Percentiles rank a stretch among this genome's conserved stretches.
phyloP scores from a whole-genome alignment of 2,329 filamentous ascomycete genomes.

The Cladosporium cucumerinum region DNA sequence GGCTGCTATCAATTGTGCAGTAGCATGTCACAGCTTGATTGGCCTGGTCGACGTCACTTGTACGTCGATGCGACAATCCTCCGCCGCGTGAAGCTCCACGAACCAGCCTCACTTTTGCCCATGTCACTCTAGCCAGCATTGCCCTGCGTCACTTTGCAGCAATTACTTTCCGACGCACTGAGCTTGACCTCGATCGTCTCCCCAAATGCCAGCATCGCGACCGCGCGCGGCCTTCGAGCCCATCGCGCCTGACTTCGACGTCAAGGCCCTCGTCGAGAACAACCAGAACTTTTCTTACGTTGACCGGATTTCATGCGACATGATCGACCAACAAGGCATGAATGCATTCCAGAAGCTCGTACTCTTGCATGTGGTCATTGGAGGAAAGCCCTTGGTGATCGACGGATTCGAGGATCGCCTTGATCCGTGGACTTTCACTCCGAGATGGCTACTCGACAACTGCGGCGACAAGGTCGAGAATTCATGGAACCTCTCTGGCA shows the following conservation, averaged over 20 bases:
- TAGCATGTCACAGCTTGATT: neutral
- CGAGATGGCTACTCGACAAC: conserved; percentile 73
- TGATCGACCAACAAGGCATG: conserved; percentile 72
- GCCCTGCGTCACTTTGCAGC: neutral
- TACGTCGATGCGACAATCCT: neutral
- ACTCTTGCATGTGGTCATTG: conserved; percentile 74
- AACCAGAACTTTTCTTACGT: conserved; percentile 86
- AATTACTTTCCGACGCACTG: neutral
- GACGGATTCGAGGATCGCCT: conserved; percentile 79
- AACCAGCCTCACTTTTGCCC: neutral
- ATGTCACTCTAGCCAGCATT: neutral
- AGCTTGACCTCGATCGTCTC: neutral
- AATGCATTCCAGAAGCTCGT: conserved; percentile 84
- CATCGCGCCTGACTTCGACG: conserved; percentile 79
- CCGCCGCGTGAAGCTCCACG: neutral
- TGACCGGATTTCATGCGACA: conserved; percentile 71
- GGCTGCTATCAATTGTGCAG: neutral
- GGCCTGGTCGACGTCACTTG: neutral
- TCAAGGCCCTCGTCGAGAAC: conserved; percentile 69
- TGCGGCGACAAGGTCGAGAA: conserved; percentile 80
- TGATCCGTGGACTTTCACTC: conserved; percentile 73
- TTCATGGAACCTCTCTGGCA: conserved; percentile 73
- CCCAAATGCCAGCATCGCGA: conserved; percentile 72
- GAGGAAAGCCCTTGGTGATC: conserved; percentile 84
- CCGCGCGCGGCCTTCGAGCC: conserved; percentile 89